Base-by-base conservation (phyloP, 768 basidiomycete genomes). In the Termitomyces titanicus region DNA sequence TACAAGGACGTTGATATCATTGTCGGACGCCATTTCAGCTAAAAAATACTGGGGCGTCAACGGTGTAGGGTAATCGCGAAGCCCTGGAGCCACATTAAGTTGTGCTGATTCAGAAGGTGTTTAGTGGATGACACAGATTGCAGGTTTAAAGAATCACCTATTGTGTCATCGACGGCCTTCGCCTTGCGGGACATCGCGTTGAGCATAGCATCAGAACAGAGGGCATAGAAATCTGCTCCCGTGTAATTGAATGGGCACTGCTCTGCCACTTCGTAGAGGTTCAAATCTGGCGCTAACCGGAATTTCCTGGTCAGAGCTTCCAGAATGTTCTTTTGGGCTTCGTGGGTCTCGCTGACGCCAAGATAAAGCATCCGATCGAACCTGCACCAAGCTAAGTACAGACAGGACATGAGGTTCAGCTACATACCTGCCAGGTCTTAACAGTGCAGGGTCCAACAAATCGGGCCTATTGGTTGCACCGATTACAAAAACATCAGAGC, bases 281-380 rank as follows among this genome's bases (percentile, higher is more conserved):
- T 74, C 8, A 94, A 75, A 47, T 71, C 73, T 0, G 87, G 78
- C 61, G 90, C 81, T 24, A 98, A 79, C 34, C 81, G 83, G 77
- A 99, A 98, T 68, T 95, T 98, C 55, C 94, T 74, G 2, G 97
- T 98, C 56, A 98, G 72, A 2, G 97, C 97, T 63, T 87, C 80
- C 2, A 98, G 72, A 68, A 99, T 94, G 62, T 88, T 85, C 29
- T 86, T 72, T 64, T 98, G 97, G 3, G 88, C 89, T 42, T 84
- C 78, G 71, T 97, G 88, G 1, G 86, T 90, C 35, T 89, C 81
- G 74, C 88, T 88, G n/a, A 98, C 85, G 31, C 94, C 93, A 42
- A 99, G 80, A 68, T 98, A 99, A 12, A 99, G 76, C 90, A 98
- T 86, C 12, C 92, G 90, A 68, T 99, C 97, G 73, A 99, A 99